Evolutionary conservation across 148 eudicot species (phyloP), one percentile per base, ranked within the genome.

Genomic region (Rheum nobile): DNA sequence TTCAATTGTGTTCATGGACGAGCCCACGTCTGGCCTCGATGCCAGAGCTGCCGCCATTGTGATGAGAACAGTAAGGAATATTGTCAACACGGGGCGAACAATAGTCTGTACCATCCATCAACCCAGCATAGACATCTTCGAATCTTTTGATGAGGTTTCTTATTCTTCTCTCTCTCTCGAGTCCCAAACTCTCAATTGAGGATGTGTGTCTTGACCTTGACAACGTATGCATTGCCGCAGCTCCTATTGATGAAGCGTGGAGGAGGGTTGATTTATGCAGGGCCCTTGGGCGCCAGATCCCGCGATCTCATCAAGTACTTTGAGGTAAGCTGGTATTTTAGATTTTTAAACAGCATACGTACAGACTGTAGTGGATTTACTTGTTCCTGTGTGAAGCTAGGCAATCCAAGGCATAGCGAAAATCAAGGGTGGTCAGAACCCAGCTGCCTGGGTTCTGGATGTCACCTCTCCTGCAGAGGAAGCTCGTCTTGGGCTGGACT

Each of bases 71-170:
- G 96, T 95, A 63, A 86, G 99, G 79, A 95, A 92, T 82, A 95
- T 92, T 54, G 99, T 95, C 39, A 80, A 92, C 84, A 95, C 97
- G 2, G 99, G 96, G 28, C 86, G 99, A 74, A 95, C 97, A 11
- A 90, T 95, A 78, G 97, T 92, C 77, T 95, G 97, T 92, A 92
- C 99, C 19, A 95, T 95, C 82, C 99, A 95, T 83, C 99, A 95
- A 82, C 99, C 99, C 22, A 95, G 99, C 86, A 88, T 92, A 59
- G 97, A 92, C 75, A 90, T 95, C 47, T 92, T 95, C 77, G 97
- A 95, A 83, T 90, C 99, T 46, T 95, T 95, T 74, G 99, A 95
- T 76, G 99, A 95, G 98, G 98, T 91, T 59, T 74, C 12, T 61
- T 4, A 34, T 37, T n/a, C 28, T 52, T 54, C 24, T 38, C 57